phyloP scores from a whole-genome alignment of 2,329 filamentous ascomycete species.

The Nemania diffusa region DNA sequence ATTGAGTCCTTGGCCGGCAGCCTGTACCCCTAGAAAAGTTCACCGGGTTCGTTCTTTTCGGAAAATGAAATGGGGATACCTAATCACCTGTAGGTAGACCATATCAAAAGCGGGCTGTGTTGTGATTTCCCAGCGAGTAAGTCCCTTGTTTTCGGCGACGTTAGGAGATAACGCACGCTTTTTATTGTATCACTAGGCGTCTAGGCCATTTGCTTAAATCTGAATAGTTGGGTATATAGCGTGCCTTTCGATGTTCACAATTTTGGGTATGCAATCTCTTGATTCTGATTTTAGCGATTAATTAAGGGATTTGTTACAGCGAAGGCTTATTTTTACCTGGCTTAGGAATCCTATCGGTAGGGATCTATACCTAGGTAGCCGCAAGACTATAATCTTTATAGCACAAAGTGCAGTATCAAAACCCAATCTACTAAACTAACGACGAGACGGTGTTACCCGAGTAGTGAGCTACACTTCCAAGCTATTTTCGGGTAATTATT shows the following conservation, averaged over 20 bases:
- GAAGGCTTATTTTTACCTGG: not conserved
- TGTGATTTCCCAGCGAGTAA: not conserved
- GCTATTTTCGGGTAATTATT: too few relatives aligned
- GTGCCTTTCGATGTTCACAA: not conserved
- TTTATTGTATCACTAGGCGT: not conserved
- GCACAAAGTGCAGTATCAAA: not conserved
- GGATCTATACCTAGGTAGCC: not conserved
- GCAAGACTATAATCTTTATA: not conserved
- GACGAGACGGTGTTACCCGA: too few relatives aligned
- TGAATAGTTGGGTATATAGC: not conserved
- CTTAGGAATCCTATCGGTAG: not conserved
- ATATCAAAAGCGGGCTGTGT: not conserved
- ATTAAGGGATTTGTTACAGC: not conserved
- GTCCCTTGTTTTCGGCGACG: not conserved
- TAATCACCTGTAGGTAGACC: not conserved
- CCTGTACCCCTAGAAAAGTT: not conserved
- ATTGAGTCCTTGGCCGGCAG: constrained; percentile 53
- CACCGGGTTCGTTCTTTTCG: not conserved
- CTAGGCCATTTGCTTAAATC: not conserved
- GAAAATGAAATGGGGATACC: not conserved
- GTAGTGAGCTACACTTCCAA: too few relatives aligned
- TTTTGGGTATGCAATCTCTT: not conserved
- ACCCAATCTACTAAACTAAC: too few relatives aligned
- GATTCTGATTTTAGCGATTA: not conserved
- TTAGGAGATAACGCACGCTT: not conserved